Conservation (phyloP, 1,139 yeast species). For the Debaryomyces nepalensis region DNA sequence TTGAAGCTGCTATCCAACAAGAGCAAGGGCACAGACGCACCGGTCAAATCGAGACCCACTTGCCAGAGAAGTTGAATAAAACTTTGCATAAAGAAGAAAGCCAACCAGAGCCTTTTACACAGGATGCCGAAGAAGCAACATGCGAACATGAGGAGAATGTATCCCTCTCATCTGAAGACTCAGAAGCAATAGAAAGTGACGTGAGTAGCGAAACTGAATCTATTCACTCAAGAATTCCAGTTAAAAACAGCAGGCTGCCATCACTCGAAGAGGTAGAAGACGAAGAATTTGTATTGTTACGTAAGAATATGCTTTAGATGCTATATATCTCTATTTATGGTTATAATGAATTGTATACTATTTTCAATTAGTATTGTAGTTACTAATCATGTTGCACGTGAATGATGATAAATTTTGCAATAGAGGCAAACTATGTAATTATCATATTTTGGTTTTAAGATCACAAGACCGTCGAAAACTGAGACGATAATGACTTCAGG, state of each 20-base stretch:
- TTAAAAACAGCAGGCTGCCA: conserved; percentile 22
- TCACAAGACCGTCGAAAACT: not conserved
- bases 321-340: not conserved
- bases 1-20: not conserved
- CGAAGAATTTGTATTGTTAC: conserved; percentile 48
- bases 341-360: conserved; percentile 5
- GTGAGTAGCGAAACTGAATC: conserved; percentile 13
- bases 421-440: conserved; percentile 1
- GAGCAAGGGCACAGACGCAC: not conserved
- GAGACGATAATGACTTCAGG: conserved; percentile 5
- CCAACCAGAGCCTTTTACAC: not conserved
- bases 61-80: not conserved
- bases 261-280: conserved; percentile 50
- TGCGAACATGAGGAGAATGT: conserved; percentile 6
- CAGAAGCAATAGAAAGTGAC: conserved; percentile 12
- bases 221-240: not conserved
- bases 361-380: not conserved
- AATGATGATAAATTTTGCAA: conserved; percentile 6
- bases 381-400: conserved; percentile 11
- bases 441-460: not conserved
- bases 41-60: not conserved
- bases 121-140: conserved; percentile 4
- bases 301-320: conserved; percentile 29
- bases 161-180: not conserved
- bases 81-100: not conserved